Evolutionary conservation across 1,139 yeast genomes (phyloP).

Genomic region (Blastobotrys buckinghamii): DNA sequence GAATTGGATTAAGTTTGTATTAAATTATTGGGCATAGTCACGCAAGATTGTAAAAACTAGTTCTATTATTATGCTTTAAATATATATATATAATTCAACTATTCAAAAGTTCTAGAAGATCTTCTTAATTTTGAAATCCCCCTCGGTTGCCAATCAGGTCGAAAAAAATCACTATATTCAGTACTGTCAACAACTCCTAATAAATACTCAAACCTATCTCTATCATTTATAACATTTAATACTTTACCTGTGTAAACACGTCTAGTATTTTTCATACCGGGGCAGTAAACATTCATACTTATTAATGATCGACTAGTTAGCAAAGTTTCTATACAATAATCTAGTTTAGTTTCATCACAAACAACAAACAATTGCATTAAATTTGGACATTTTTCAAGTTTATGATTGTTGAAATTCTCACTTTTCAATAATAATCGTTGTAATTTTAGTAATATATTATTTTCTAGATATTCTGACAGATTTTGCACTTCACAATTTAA

Average conservation of each 20-base stretch:
- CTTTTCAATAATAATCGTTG: background rate
- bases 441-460: background rate
- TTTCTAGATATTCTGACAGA: background rate
- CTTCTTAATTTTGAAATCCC: background rate
- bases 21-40: too few relatives aligned
- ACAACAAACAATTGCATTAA: constrained; percentile 1
- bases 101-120: background rate
- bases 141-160: constrained; percentile 8
- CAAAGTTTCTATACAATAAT: background rate
- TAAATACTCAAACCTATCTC: constrained; percentile 2
- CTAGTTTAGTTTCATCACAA: background rate
- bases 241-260: constrained; percentile 6
- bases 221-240: background rate
- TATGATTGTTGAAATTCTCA: background rate
- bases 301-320: background rate
- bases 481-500: background rate
- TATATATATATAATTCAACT: too few relatives aligned
- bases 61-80: too few relatives aligned
- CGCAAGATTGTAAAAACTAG: too few relatives aligned
- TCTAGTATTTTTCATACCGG: background rate
- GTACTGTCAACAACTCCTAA: constrained; percentile 4
- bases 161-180: background rate
- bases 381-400: background rate
- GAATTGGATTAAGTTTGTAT: too few relatives aligned
- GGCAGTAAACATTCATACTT: constrained; percentile 1